These are phyloP conservation scores for Rostrohypoxylon terebratum DNA, from an alignment of 495 filamentous ascomycete genomes.

Conservation along the genomic window DNA sequence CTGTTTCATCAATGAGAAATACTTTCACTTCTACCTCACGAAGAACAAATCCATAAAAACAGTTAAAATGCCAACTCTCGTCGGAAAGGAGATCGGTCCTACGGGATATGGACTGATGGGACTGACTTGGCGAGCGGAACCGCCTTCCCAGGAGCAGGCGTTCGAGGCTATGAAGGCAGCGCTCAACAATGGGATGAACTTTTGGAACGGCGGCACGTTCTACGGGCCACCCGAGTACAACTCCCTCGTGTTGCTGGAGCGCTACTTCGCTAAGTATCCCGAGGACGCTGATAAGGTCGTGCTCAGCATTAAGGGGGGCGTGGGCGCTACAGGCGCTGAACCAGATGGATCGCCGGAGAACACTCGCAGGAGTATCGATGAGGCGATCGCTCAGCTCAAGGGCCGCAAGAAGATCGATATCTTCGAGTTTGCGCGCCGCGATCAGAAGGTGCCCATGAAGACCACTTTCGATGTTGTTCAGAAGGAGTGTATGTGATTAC, in stretches of 20 bases:
- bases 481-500: constrained; percentile 56
- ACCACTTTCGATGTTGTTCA: constrained; percentile 65
- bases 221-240: constrained; percentile 80
- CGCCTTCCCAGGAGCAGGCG: constrained; percentile 68
- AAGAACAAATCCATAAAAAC: constrained; percentile 11
- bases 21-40: background rate
- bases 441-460: constrained; percentile 65
- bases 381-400: constrained; percentile 69
- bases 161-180: constrained; percentile 76
- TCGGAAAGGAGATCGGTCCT: constrained; percentile 64
- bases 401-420: constrained; percentile 86
- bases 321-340: constrained; percentile 47
- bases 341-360: constrained; percentile 72
- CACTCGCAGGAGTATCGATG: constrained; percentile 74
- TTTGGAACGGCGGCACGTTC: constrained; percentile 86
- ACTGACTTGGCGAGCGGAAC: constrained; percentile 77
- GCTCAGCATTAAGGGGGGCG: constrained; percentile 73
- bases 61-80: constrained; percentile 61
- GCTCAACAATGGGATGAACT: constrained; percentile 71
- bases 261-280: constrained; percentile 75
- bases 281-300: constrained; percentile 74
- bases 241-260: constrained; percentile 70
- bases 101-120: constrained; percentile 73
- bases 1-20: background rate
- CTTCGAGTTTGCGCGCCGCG: constrained; percentile 81